Conservation (phyloP, 2,329 filamentous ascomycete species). For the Penicillium hesseltinei region DNA sequence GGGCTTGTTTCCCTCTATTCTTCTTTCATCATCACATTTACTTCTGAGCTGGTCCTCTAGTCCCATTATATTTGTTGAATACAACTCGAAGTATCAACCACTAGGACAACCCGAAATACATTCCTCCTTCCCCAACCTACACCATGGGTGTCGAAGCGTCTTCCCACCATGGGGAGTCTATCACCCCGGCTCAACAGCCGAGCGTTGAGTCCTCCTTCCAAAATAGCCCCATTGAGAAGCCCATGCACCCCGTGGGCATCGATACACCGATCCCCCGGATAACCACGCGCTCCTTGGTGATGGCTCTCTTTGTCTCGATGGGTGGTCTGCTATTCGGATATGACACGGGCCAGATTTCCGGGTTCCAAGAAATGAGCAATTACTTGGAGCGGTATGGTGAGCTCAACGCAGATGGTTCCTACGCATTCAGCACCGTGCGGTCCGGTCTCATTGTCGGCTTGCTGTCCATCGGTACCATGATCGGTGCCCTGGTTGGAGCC, state of each 20-base stretch:
- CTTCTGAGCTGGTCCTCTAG: slow-evolving; percentile 2
- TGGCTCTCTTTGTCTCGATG: slow-evolving; percentile 49
- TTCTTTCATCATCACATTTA: slow-evolving; percentile 1
- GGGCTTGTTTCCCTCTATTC: slow-evolving; percentile 10
- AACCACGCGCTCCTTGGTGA: slow-evolving; percentile 39
- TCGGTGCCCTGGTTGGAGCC: slow-evolving; percentile 42
- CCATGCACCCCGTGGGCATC: slow-evolving; percentile 20
- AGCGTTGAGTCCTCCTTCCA: slow-evolving; percentile 25
- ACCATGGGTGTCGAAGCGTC: slow-evolving; percentile 33
- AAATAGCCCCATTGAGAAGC: slow-evolving; percentile 23
- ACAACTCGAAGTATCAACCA: neutral
- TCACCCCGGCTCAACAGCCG: slow-evolving; percentile 30
- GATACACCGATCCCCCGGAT: slow-evolving; percentile 36
- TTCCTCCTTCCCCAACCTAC: neutral
- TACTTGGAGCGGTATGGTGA: slow-evolving; percentile 43
- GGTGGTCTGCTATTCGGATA: slow-evolving; percentile 48
- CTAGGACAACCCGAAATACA: neutral
- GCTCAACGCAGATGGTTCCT: slow-evolving; percentile 28
- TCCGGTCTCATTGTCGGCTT: slow-evolving; percentile 45
- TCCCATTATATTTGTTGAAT: neutral
- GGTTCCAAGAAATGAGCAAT: slow-evolving; percentile 44
- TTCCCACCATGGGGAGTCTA: slow-evolving; percentile 33
- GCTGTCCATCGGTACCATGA: slow-evolving; percentile 45
- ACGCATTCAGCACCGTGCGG: slow-evolving; percentile 41
- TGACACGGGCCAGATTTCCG: slow-evolving; percentile 48